Percentiles rank a stretch among this genome's conserved stretches.
Conservation (phyloP, 2,329 filamentous ascomycete genomes). For the Onygena corvina region DNA sequence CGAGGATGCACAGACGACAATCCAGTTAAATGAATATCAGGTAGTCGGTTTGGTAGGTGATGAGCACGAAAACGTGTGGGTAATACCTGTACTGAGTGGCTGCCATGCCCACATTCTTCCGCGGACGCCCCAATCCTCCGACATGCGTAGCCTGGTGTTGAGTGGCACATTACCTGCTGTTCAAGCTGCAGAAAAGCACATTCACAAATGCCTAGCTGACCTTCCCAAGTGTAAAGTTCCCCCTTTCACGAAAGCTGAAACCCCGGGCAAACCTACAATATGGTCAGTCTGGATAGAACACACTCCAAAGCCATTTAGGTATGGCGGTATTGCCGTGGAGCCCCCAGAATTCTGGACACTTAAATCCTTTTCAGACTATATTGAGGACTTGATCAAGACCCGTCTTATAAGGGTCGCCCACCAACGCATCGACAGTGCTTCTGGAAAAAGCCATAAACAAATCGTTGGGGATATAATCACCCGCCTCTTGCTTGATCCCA, state of each 20-base stretch:
- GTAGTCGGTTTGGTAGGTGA: constrained; percentile 26
- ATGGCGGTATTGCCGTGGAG: not conserved
- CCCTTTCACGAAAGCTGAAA: not conserved
- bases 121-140: constrained; percentile 21
- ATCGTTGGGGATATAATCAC: constrained; percentile 20
- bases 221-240: not conserved
- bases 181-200: constrained; percentile 22
- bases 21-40: constrained; percentile 27
- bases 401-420: constrained; percentile 10
- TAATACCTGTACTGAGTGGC: constrained; percentile 25
- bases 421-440: not conserved
- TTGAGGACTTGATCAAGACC: constrained; percentile 27
- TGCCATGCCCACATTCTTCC: constrained; percentile 29
- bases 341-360: constrained; percentile 20
- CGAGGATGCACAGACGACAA: constrained; percentile 20
- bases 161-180: constrained; percentile 26
- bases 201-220: constrained; percentile 13
- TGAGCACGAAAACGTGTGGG: constrained; percentile 30
- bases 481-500: constrained; percentile 25
- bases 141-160: constrained; percentile 25
- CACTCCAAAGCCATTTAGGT: not conserved
- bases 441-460: constrained; percentile 9
- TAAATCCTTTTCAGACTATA: constrained; percentile 28
- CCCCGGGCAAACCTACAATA: not conserved
- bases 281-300: constrained; percentile 9